These are phyloP conservation scores for Isoetes taiwanensis DNA, from an alignment of 75 land plant species.

Conservation along the genomic window DNA sequence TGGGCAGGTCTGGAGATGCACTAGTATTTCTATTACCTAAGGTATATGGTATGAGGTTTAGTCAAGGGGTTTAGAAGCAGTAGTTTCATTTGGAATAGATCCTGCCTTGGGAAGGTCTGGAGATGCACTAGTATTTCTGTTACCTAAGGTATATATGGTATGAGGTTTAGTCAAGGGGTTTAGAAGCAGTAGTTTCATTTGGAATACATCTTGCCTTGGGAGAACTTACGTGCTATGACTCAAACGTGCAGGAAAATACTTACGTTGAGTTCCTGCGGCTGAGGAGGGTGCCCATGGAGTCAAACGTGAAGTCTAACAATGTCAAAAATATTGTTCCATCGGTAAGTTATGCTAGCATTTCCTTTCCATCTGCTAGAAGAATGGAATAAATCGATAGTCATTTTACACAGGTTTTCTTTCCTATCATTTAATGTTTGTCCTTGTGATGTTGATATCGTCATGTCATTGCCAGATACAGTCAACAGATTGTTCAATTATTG, in stretches of 20 bases:
- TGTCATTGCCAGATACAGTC: too few relatives aligned
- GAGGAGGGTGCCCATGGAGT: conserved; percentile 74
- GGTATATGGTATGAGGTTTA: too few relatives aligned
- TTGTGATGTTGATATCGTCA: too few relatives aligned
- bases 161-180: not conserved
- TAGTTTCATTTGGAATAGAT: too few relatives aligned
- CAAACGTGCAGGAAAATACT: conserved; percentile 60
- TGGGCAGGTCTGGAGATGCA: conserved; percentile 78
- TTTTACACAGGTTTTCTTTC: too few relatives aligned
- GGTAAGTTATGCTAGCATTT: conserved; percentile 20
- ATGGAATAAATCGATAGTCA: too few relatives aligned
- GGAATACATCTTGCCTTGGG: too few relatives aligned
- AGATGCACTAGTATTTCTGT: conserved; percentile 62
- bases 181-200: too few relatives aligned
- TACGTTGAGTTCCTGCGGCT: conserved; percentile 80
- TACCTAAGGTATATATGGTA: conserved; percentile 47
- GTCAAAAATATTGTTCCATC: conserved; percentile 47
- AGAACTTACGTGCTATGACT: not conserved
- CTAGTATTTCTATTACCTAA: conserved; percentile 69
- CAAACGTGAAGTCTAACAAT: conserved; percentile 26
- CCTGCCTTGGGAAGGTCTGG: conserved; percentile 52
- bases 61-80: too few relatives aligned
- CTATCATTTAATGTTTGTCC: too few relatives aligned
- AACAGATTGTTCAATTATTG: too few relatives aligned
- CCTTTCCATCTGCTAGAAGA: not conserved